These are phyloP conservation scores for Bauhinia variegata DNA, from an alignment of 306 rosid genomes.

Conservation along the genomic window DNA sequence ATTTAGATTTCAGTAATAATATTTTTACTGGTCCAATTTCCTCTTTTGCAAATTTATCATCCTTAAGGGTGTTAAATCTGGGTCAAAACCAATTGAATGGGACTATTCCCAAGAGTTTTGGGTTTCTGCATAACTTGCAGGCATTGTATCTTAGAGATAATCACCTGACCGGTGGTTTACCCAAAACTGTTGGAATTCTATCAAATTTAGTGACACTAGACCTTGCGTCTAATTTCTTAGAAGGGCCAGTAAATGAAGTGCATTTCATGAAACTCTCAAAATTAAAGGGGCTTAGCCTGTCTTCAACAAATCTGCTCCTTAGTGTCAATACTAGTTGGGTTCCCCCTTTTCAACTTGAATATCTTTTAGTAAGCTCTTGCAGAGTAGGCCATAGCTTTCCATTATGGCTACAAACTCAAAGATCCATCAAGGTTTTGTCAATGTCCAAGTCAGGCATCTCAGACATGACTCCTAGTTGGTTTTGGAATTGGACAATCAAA, in stretches of 20 bases:
- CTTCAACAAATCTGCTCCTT: slow-evolving; percentile 32
- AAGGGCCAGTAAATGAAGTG: slow-evolving; percentile 26
- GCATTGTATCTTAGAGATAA: not conserved
- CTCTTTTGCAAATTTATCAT: not conserved
- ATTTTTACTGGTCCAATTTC: slow-evolving; percentile 17
- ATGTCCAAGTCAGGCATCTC: slow-evolving; percentile 39
- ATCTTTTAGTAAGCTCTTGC: slow-evolving; percentile 25
- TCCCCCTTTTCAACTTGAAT: slow-evolving; percentile 39
- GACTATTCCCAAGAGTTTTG: not conserved
- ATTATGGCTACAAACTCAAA: slow-evolving; percentile 39
- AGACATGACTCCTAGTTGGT: slow-evolving; percentile 43
- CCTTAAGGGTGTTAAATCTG: not conserved
- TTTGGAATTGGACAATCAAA: slow-evolving; percentile 38
- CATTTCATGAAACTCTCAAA: slow-evolving; percentile 21
- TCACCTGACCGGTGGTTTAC: not conserved
- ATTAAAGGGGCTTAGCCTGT: slow-evolving; percentile 31
- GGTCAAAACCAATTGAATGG: not conserved
- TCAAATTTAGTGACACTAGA: slow-evolving; percentile 39
- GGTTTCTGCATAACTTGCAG: not conserved
- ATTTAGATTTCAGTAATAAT: slow-evolving; percentile 21
- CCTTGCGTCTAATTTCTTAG: slow-evolving; percentile 26
- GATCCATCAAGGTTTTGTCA: not conserved
- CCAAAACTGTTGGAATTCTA: not conserved
- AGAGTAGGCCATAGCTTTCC: slow-evolving; percentile 45
- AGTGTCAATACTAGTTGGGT: slow-evolving; percentile 37